phyloP scores from a whole-genome alignment of 1,284 basidiomycete species.

The Trichosporon sp. region DNA sequence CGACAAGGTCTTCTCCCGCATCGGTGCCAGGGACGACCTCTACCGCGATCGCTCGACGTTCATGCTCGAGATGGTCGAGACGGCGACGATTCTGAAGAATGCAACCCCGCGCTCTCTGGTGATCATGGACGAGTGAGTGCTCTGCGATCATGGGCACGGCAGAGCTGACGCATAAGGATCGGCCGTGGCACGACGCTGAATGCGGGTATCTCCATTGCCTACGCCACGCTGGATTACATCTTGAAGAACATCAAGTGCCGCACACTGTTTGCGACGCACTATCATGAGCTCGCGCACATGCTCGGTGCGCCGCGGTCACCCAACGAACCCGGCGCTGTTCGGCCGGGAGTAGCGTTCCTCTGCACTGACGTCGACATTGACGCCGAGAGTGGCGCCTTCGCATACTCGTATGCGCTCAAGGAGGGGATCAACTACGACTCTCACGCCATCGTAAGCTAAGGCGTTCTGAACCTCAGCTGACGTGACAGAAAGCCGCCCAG shows the following conservation, averaged over 20 bases:
- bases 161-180: slow-evolving; percentile 47
- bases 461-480: not conserved
- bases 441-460: slow-evolving; percentile 64
- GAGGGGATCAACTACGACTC: slow-evolving; percentile 86
- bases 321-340: slow-evolving; percentile 27
- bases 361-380: slow-evolving; percentile 83
- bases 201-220: slow-evolving; percentile 89
- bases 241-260: slow-evolving; percentile 68
- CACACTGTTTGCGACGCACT: slow-evolving; percentile 92
- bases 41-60: slow-evolving; percentile 90
- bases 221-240: slow-evolving; percentile 80
- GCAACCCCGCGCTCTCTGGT: slow-evolving; percentile 79
- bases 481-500: slow-evolving; percentile 63
- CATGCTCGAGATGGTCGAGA: slow-evolving; percentile 53
- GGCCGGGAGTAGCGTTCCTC: slow-evolving; percentile 64
- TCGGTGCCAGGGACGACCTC: slow-evolving; percentile 94
- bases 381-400: slow-evolving; percentile 66
- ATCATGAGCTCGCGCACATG: slow-evolving; percentile 87
- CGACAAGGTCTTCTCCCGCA: slow-evolving; percentile 83
- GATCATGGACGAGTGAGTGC: slow-evolving; percentile 77
- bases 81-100: slow-evolving; percentile 57
- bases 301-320: slow-evolving; percentile 50
- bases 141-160: not conserved
- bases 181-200: slow-evolving; percentile 88
- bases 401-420: slow-evolving; percentile 74